Base-by-base conservation (phyloP, 1,139 yeast genomes). In the Diutina neorugosa region DNA sequence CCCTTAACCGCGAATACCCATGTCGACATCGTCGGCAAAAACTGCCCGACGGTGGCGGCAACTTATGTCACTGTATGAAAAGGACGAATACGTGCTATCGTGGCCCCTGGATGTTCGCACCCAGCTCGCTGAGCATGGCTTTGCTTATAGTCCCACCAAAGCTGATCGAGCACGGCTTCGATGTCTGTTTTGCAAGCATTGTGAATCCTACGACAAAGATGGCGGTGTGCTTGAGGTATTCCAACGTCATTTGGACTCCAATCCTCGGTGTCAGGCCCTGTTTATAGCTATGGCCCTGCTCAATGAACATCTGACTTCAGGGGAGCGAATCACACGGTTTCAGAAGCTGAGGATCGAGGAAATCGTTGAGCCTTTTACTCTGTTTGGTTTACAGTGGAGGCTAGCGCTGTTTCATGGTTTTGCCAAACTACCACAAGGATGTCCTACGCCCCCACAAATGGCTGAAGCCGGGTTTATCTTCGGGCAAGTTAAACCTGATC, bases 391-490 rank as follows among this genome's bases (percentile, higher is more conserved):
- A 14, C 31, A 14, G 6, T 44, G 48, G 48, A 12, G 48, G 5
- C 34, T 44, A 8, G n/a, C 12, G 14, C 19, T 20, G 16, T 44
- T 44, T n/a, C 16, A 8, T 44, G 27, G n/a, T 14, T 44, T 23
- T 44, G 31, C 48, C 37, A 31, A 31, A 12, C n/a, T 19, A 19
- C 19, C 21, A 42, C 12, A 19, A 19, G 40, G 40, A 4, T 23
- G 23, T 18, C 50, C 50, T 0, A 73, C 76, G 55, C 67, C 62
- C 62, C 65, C 55, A 50, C 54, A 62, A 7, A 59, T 82, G 61
- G 74, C 81, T 0, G 64, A 65, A 47, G 81, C 82, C 11, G 87
- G 88, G 1, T 80, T 82, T 58, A 73, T 74, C 53, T 78, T 72
- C 58, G 65, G 75, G 14, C 78, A 84, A 0, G 58, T 65, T 14